These are phyloP conservation scores for Skeletonema potamos DNA, from an alignment of 108 stramenopile genomes.

Conservation along the genomic window DNA sequence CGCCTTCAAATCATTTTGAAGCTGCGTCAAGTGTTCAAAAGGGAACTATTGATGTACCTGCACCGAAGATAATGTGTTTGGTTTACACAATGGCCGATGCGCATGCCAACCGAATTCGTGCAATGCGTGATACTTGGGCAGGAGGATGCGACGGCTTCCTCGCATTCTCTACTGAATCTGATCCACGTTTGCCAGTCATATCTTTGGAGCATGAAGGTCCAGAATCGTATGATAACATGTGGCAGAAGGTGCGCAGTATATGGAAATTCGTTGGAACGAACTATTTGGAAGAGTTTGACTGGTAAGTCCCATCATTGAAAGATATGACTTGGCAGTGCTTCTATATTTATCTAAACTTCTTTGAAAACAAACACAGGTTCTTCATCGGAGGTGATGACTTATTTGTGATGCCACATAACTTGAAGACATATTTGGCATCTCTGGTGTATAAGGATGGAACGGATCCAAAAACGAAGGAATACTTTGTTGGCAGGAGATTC, in stretches of 20 bases:
- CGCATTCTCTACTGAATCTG: slow-evolving; percentile 74
- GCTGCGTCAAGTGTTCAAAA: background rate
- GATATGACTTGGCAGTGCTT: background rate
- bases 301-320: background rate
- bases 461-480: slow-evolving; percentile 47
- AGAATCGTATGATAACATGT: slow-evolving; percentile 80
- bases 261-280: slow-evolving; percentile 87
- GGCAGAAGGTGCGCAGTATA: slow-evolving; percentile 84
- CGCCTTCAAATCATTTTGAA: slow-evolving; percentile 41
- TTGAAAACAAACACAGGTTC: slow-evolving; percentile 41
- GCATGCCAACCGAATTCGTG: slow-evolving; percentile 60
- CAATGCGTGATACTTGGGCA: slow-evolving; percentile 67
- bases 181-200: slow-evolving; percentile 53
- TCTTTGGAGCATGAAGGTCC: slow-evolving; percentile 59
- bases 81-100: slow-evolving; percentile 74
- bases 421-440: slow-evolving; percentile 66
- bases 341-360: background rate
- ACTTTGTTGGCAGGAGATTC: slow-evolving; percentile 80
- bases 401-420: slow-evolving; percentile 87
- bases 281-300: slow-evolving; percentile 87
- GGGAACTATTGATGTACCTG: slow-evolving; percentile 20
- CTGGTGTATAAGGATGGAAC: slow-evolving; percentile 32
- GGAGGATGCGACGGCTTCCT: slow-evolving; percentile 90
- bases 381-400: slow-evolving; percentile 93
- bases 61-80: slow-evolving; percentile 69